Conservation (phyloP, 345 rosid species). For the Hibiscus syriacus region DNA sequence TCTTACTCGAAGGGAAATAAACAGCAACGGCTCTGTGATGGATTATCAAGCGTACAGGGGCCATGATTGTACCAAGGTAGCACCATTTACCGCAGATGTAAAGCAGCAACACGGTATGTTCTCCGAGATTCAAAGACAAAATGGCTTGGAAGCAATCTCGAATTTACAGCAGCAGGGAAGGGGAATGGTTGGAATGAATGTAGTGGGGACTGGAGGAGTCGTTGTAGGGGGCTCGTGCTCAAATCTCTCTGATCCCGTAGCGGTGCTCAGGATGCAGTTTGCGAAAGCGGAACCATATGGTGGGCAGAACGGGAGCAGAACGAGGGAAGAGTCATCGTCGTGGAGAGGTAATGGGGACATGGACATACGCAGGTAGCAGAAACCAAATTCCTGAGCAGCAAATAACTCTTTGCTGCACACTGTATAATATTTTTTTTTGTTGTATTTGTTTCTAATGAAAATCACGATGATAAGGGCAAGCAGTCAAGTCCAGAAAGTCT, state of each 20-base stretch:
- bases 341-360: slow-evolving; percentile 56
- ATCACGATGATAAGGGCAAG: too few species aligned
- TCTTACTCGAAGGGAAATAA: slow-evolving; percentile 26
- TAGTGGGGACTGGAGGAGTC: slow-evolving; percentile 27
- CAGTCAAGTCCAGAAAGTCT: too few species aligned
- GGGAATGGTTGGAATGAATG: slow-evolving; percentile 43
- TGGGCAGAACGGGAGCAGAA: slow-evolving; percentile 32
- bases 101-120: slow-evolving; percentile 39
- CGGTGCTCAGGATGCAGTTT: slow-evolving; percentile 52
- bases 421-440: slow-evolving; percentile 54
- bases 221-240: slow-evolving; percentile 35
- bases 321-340: slow-evolving; percentile 45
- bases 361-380: slow-evolving; percentile 52
- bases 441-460: slow-evolving; percentile 13
- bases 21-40: slow-evolving; percentile 31
- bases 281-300: slow-evolving; percentile 38
- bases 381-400: slow-evolving; percentile 19
- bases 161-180: slow-evolving; percentile 34
- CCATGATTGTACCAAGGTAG: slow-evolving; percentile 27
- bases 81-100: slow-evolving; percentile 35
- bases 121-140: slow-evolving; percentile 33
- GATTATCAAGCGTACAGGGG: slow-evolving; percentile 36
- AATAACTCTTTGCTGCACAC: slow-evolving; percentile 19
- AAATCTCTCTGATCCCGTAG: slow-evolving; percentile 50
- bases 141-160: slow-evolving; percentile 38